phyloP scores from a whole-genome alignment of 129 eudicot species.

The Arctium lappa region DNA sequence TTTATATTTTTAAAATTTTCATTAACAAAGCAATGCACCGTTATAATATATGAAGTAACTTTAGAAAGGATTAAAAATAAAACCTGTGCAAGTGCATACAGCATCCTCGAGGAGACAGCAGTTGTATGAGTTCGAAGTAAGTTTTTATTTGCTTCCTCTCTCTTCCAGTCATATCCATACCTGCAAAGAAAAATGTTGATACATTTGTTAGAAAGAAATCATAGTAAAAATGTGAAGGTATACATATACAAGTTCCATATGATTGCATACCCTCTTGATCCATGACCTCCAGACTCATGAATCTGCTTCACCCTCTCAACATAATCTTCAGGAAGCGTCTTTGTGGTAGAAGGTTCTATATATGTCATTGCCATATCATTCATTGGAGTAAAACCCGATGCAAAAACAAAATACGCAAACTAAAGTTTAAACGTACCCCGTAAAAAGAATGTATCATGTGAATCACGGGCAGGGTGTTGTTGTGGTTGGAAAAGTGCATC shows the following conservation, averaged over 20 bases:
- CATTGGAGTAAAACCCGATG: background rate
- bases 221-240: background rate
- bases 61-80: conserved; percentile 1
- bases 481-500: conserved; percentile 99
- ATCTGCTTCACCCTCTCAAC: conserved; percentile 83
- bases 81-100: conserved; percentile 88
- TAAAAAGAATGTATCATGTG: conserved; percentile 95
- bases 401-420: background rate
- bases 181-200: conserved; percentile 30
- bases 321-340: conserved; percentile 85
- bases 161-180: conserved; percentile 87
- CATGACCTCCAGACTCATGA: conserved; percentile 96
- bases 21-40: background rate
- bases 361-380: conserved; percentile 13
- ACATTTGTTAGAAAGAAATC: background rate
- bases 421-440: conserved; percentile 43
- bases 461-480: conserved; percentile 99
- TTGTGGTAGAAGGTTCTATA: conserved; percentile 91
- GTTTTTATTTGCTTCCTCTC: conserved; percentile 87
- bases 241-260: background rate
- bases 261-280: conserved; percentile 78
- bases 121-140: conserved; percentile 91
- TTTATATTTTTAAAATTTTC: background rate
- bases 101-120: conserved; percentile 96
- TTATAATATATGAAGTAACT: background rate